Evolutionary conservation across 2,329 filamentous ascomycete genomes (phyloP).

Genomic region (Penicillium crustosum): DNA sequence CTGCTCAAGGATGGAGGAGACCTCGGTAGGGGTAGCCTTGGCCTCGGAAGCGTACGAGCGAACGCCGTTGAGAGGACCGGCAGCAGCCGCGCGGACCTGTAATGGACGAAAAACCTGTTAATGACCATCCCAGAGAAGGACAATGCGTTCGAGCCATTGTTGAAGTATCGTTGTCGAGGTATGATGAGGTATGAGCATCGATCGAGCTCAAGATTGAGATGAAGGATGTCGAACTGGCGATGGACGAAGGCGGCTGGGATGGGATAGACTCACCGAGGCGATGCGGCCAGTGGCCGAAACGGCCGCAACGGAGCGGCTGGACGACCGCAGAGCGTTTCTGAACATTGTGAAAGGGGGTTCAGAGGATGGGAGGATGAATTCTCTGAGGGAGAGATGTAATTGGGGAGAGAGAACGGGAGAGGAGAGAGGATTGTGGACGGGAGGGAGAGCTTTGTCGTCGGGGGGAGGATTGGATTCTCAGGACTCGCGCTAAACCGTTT

Average conservation of each 20-base stretch:
- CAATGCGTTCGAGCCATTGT: conserved; percentile 23
- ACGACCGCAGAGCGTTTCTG: conserved; percentile 97
- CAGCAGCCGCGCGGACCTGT: conserved; percentile 83
- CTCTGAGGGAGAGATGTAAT: conserved; percentile 45
- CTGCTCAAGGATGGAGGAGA: conserved; percentile 99
- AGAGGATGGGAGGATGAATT: conserved; percentile 46
- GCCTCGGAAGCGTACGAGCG: conserved; percentile 90
- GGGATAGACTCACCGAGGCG: conserved; percentile 80
- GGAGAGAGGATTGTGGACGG: conserved; percentile 46
- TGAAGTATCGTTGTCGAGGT: conserved; percentile 24
- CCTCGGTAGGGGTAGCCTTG: conserved; percentile 95
- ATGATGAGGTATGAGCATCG: conserved; percentile 27
- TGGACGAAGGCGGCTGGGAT: conserved; percentile 45
- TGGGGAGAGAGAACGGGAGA: conserved; percentile 40
- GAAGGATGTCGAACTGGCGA: conserved; percentile 32
- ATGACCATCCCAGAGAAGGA: conserved; percentile 50
- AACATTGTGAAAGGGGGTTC: conserved; percentile 70
- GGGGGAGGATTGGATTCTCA: conserved; percentile 42
- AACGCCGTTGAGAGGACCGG: conserved; percentile 71
- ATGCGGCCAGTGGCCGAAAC: conserved; percentile 89
- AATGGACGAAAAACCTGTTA: conserved; percentile 44
- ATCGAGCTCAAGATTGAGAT: conserved; percentile 38
- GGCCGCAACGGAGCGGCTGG: conserved; percentile 90
- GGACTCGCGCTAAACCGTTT: conserved; percentile 42
- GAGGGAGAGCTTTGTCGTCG: conserved; percentile 45